Evolutionary conservation across 805 yeast genomes (phyloP), one percentile per base, ranked within the genome.

Genomic region (Kodamaea laetipori): DNA sequence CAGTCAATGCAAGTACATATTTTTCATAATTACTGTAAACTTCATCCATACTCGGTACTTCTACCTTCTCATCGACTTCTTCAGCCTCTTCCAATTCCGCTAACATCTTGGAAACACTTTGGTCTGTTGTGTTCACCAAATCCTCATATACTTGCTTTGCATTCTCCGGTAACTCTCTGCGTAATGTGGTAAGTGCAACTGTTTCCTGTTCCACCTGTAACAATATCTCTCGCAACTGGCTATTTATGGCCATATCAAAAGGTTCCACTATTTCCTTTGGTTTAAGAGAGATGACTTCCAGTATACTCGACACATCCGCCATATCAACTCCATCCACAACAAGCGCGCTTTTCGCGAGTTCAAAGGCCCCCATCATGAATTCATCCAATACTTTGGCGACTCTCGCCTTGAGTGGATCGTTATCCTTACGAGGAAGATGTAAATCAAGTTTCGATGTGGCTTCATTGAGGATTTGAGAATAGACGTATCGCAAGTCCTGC

Each of bases 221-320:
- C 48, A 85, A 77, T 38, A 78, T 52, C 38, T 73, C 68, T 37
- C 92, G 67, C 21, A 86, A 73, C 43, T 70, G 59, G 45, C 77
- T 81, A 58, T 84, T 83, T 46, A 85, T 61, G 13, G 74, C 81
- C 30, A 75, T 63, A 55, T 87, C 92, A 60, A 84, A 85, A 0
- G 90, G 89, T 57, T 84, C 94, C 6, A 80, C 73, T 45, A 74
- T 74, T 44, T 66, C 71, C 30, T 32, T 51, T 4, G 69, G 61
- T 26, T 54, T 52, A 28, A 65, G 47, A 16, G 64, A 49, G 6
- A 69, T 47, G 3, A 64, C 32, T 9, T 61, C 64, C 28, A 44
- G 49, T 10, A 63, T 50, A 8, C 51, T 54, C 43, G 11, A 18
- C 27, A 37, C 45, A 10, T 28, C 37, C 12, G 38, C 44, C 41